Evolutionary conservation across 1,284 basidiomycete genomes (phyloP), one percentile per base, ranked within the genome.

Genomic region (Inonotus hispidus): DNA sequence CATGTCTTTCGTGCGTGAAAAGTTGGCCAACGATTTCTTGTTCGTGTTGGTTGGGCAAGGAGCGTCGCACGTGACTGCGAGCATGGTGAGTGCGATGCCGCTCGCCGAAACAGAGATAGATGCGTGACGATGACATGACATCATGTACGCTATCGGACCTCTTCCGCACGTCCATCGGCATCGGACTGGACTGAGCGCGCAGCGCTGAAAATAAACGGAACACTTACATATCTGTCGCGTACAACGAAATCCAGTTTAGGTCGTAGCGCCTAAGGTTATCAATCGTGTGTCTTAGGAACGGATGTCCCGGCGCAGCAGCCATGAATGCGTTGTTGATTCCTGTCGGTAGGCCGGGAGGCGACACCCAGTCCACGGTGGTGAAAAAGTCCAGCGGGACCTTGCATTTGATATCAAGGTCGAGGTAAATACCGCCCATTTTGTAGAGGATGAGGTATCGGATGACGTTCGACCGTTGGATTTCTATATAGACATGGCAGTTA

Each of bases 391-490:
- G 43, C 8, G 56, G 56, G 16, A 38, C 56, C 25, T 57, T 57
- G 45, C 56, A 57, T 23, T 57, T 57, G 43, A 57, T 49, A 25
- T 57, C 56, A 27, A 57, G 41, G 32, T 57, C 56, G 8, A 57
- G 16, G 35, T 57, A 57, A 2, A 57, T 57, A 19, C 56, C 56
- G 27, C 56, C 56, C 25, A 57, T 57, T 37, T 57, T 57, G 45
- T 57, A 57, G 11, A 57, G 35, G 0, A 57, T 37, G 45, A 57
- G 56, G 45, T 57, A 57, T 2, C 56, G 56, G n/a, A 57, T 57
- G 32, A 57, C 56, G 56, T 57, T 57, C 43, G 56, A 57, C n/a
- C 56, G 38, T 49, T 57, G 56, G 45, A 57, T 57, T 29, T 57
- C 56, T 57, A n/a, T n/a, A n/a, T n/a, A n/a, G n/a, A n/a, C n/a